Percentiles rank a stretch among this genome's conserved stretches.
These are phyloP conservation scores for Mycena vitilis DNA, from an alignment of 768 basidiomycete species.

Conservation along the genomic window DNA sequence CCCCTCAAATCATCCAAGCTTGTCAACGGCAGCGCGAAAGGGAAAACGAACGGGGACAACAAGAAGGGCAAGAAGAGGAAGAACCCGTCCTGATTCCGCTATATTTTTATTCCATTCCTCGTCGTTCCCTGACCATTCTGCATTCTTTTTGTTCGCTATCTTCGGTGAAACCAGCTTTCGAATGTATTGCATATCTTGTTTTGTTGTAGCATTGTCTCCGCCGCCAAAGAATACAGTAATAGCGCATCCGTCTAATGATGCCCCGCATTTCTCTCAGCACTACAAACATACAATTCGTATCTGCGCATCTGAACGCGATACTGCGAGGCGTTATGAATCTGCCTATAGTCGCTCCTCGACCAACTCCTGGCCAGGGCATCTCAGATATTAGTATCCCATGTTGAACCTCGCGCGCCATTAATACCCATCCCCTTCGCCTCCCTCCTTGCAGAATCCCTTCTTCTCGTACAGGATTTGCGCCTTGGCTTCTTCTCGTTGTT, in stretches of 20 bases:
- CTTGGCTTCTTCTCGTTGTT: slow-evolving; percentile 84
- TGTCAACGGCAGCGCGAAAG: slow-evolving; percentile 60
- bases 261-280: slow-evolving; percentile 17
- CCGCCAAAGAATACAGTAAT: slow-evolving; percentile 29
- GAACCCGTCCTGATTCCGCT: slow-evolving; percentile 48
- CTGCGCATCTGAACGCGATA: slow-evolving; percentile 26
- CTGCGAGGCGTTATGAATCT: slow-evolving; percentile 43
- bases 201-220: slow-evolving; percentile 23
- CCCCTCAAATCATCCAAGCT: slow-evolving; percentile 53
- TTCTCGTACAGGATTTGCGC: slow-evolving; percentile 85
- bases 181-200: slow-evolving; percentile 37
- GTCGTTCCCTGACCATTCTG: slow-evolving; percentile 1
- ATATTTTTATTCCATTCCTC: slow-evolving; percentile 43
- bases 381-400: slow-evolving; percentile 26
- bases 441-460: slow-evolving; percentile 94
- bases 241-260: slow-evolving; percentile 20
- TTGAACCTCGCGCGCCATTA: slow-evolving; percentile 48
- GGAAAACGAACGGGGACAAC: slow-evolving; percentile 55
- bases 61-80: slow-evolving; percentile 73
- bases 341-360: slow-evolving; percentile 32
- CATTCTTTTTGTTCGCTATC: slow-evolving; percentile 29
- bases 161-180: slow-evolving; percentile 30
- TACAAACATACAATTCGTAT: slow-evolving; percentile 35
- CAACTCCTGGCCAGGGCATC: slow-evolving; percentile 8
- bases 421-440: slow-evolving; percentile 97